Percentiles rank a stretch among this genome's conserved stretches.
Conservation (phyloP, 164 flowering plant species). For the Platanus orientalis region DNA sequence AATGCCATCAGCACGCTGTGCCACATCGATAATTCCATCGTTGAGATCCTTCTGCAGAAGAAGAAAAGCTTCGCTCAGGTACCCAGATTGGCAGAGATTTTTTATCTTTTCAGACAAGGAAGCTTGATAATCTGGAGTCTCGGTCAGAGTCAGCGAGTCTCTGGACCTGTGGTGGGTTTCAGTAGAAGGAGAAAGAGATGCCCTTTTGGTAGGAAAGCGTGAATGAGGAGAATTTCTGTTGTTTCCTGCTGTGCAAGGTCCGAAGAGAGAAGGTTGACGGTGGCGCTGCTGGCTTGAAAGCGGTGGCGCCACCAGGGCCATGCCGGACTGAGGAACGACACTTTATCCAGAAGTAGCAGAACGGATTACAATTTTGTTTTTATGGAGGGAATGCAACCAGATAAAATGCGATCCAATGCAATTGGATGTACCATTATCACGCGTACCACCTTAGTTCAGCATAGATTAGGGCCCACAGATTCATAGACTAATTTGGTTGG, state of each 20-base stretch:
- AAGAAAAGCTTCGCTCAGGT: conserved; percentile 30
- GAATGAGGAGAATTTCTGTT: conserved; percentile 5
- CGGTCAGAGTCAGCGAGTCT: neutral
- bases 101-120: conserved; percentile 17
- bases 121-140: conserved; percentile 1
- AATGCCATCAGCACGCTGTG: conserved; percentile 27
- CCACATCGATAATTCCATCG: neutral
- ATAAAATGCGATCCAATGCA: too few relatives aligned
- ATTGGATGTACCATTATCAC: too few relatives aligned
- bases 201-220: conserved; percentile 2
- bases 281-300: conserved; percentile 11
- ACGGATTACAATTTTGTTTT: too few relatives aligned
- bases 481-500: too few relatives aligned
- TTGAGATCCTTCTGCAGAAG: conserved; percentile 17
- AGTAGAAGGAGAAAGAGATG: conserved; percentile 8
- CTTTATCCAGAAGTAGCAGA: too few relatives aligned
- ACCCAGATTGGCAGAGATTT: conserved; percentile 29
- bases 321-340: neutral
- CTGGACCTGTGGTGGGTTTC: conserved; percentile 8
- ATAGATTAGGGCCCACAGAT: too few relatives aligned
- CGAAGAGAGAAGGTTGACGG: neutral
- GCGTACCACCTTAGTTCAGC: too few relatives aligned
- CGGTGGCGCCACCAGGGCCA: conserved; percentile 20
- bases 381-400: too few relatives aligned
- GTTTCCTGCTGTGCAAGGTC: neutral